phyloP scores from a whole-genome alignment of 2,329 filamentous ascomycete genomes.

The Penicillium janthinellum region DNA sequence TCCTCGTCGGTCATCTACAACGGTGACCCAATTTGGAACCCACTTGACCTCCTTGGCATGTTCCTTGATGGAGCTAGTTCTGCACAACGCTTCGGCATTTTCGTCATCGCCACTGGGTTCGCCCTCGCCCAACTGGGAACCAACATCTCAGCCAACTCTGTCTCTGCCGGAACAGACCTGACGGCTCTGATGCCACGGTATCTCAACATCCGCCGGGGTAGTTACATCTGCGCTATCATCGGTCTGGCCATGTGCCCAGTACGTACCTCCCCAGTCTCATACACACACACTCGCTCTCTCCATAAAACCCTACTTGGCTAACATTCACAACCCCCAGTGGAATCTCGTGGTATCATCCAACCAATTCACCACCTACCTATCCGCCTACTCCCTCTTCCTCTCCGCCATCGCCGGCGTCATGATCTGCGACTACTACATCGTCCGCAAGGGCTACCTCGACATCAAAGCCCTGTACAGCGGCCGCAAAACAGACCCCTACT shows the following conservation, averaged over 20 bases:
- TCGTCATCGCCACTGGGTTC: constrained; percentile 70
- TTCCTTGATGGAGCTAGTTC: constrained; percentile 71
- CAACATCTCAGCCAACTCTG: constrained; percentile 84
- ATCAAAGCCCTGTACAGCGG: constrained; percentile 78
- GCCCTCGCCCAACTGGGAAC: constrained; percentile 80
- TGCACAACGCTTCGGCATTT: constrained; percentile 72
- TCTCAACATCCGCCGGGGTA: constrained; percentile 82
- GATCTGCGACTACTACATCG: constrained; percentile 81
- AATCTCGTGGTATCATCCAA: constrained; percentile 74
- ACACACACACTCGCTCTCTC: too few relatives aligned
- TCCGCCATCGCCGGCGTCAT: constrained; percentile 93
- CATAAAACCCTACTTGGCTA: constrained; percentile 7
- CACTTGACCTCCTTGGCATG: constrained; percentile 64
- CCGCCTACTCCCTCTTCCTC: constrained; percentile 91
- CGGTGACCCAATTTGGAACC: constrained; percentile 69
- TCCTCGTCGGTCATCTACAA: constrained; percentile 66
- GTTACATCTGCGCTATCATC: constrained; percentile 78
- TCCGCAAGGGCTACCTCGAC: constrained; percentile 79
- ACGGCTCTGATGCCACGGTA: constrained; percentile 77
- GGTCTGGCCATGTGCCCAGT: constrained; percentile 84
- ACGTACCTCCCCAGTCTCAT: constrained; percentile 14
- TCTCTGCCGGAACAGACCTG: constrained; percentile 81
- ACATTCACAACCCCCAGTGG: constrained; percentile 38
- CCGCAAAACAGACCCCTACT: constrained; percentile 65
- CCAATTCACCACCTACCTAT: constrained; percentile 88